phyloP scores from a whole-genome alignment of 805 yeast genomes.

The Isabelozyma gotoi region DNA sequence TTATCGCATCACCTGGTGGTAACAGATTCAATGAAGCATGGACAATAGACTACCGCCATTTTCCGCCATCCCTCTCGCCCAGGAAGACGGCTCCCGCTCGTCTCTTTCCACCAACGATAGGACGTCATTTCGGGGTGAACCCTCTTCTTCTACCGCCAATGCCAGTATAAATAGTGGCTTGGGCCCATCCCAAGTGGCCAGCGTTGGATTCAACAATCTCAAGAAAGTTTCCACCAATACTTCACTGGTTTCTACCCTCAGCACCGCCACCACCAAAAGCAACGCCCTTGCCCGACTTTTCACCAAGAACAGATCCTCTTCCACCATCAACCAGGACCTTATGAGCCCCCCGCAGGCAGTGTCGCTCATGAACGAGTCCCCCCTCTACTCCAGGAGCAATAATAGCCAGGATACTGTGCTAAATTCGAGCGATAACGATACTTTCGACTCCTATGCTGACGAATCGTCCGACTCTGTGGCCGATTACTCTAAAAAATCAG shows the following conservation, averaged over 20 bases:
- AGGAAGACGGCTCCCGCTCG: neutral
- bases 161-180: neutral
- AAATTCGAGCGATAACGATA: slow-evolving; percentile 6
- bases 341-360: slow-evolving; percentile 5
- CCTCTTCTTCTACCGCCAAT: too few species aligned
- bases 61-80: too few species aligned
- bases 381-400: slow-evolving; percentile 1
- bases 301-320: slow-evolving; percentile 25
- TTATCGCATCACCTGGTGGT: too few species aligned
- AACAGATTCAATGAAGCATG: too few species aligned
- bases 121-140: too few species aligned
- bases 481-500: neutral
- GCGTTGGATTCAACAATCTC: slow-evolving; percentile 32
- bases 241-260: slow-evolving; percentile 21
- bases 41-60: too few species aligned
- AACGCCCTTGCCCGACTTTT: slow-evolving; percentile 31
- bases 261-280: slow-evolving; percentile 20
- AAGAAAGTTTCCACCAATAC: slow-evolving; percentile 29
- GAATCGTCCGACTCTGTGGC: neutral
- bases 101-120: neutral
- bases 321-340: slow-evolving; percentile 6
- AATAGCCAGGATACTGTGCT: slow-evolving; percentile 4
- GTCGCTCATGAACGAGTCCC: neutral
- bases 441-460: slow-evolving; percentile 4
- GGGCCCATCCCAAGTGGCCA: slow-evolving; percentile 18